A percentile compares a stretch with the other conserved stretches of the same genome.
Conservation (phyloP, 1,284 basidiomycete genomes). For the Microstroma glucosiphilum region DNA sequence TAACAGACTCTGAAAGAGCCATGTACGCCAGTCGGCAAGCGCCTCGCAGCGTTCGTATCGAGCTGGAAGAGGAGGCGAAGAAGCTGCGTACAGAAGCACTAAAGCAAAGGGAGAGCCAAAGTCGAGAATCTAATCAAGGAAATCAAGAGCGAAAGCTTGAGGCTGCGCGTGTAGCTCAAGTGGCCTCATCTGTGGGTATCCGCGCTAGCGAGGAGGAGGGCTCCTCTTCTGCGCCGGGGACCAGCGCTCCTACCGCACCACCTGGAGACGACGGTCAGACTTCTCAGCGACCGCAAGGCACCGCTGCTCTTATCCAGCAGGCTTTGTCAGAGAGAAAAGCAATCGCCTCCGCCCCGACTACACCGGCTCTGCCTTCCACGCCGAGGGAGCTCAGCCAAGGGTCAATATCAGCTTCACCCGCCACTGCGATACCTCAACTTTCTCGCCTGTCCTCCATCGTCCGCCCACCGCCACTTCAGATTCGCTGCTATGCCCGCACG, state of each 20-base stretch:
- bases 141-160: constrained; percentile 4
- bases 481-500: constrained; percentile 91
- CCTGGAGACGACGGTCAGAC: background rate
- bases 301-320: constrained; percentile 4
- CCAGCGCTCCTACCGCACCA: background rate
- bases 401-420: background rate
- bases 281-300: background rate
- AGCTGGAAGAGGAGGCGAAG: constrained; percentile 13
- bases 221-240: background rate
- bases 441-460: constrained; percentile 30
- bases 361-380: background rate
- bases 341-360: background rate
- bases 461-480: constrained; percentile 32
- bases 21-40: constrained; percentile 12
- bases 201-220: background rate
- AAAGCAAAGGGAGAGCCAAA: background rate
- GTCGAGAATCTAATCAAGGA: background rate
- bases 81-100: background rate
- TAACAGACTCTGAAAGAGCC: background rate
- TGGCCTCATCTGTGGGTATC: background rate
- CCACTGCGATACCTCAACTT: constrained; percentile 10
- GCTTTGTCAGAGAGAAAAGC: constrained; percentile 3
- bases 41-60: constrained; percentile 16
- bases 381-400: no score
- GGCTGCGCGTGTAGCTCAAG: constrained; percentile 1